Evolutionary conservation across 345 rosid genomes (phyloP).

Genomic region (Schrenkiella parvula): DNA sequence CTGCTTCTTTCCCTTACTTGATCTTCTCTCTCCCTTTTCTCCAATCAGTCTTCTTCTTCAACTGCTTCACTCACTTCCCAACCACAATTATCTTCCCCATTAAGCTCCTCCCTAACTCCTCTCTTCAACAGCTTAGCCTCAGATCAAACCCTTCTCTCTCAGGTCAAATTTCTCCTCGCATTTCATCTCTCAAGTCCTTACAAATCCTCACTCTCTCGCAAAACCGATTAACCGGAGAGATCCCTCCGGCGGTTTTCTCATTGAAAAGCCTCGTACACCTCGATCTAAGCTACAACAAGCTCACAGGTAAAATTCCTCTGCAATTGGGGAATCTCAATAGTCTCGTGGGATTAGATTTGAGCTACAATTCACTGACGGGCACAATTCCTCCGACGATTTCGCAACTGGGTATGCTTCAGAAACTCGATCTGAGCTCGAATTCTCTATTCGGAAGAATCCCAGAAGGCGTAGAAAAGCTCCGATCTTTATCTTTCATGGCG

Average conservation of each 20-base stretch:
- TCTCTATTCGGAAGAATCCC: conserved; percentile 58
- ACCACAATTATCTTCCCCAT: conserved; percentile 50
- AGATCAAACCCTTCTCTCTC: conserved; percentile 74
- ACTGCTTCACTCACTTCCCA: conserved; percentile 61
- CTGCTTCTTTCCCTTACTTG: conserved; percentile 58
- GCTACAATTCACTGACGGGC: conserved; percentile 65
- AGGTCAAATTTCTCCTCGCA: conserved; percentile 64
- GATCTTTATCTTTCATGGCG: conserved; percentile 59
- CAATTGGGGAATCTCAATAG: conserved; percentile 56
- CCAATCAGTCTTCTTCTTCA: conserved; percentile 65
- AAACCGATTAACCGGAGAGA: conserved; percentile 57
- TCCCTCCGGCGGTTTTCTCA: conserved; percentile 45
- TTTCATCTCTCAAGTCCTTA: conserved; percentile 60
- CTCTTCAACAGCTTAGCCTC: conserved; percentile 77
- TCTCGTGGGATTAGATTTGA: conserved; percentile 71
- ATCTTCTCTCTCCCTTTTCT: conserved; percentile 67
- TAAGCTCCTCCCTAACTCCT: conserved; percentile 40
- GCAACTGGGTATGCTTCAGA: conserved; percentile 64
- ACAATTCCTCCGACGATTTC: conserved; percentile 57
- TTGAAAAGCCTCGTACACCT: conserved; percentile 55
- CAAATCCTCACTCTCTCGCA: conserved; percentile 77
- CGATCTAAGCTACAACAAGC: conserved; percentile 72
- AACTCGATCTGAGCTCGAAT: conserved; percentile 86
- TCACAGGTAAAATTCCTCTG: conserved; percentile 55
- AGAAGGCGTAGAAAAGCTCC: conserved; percentile 47